Percentiles rank a stretch among this genome's conserved stretches.
These are phyloP conservation scores for Phytophthora fragariae DNA, from an alignment of 352 stramenopile species.

Conservation along the genomic window DNA sequence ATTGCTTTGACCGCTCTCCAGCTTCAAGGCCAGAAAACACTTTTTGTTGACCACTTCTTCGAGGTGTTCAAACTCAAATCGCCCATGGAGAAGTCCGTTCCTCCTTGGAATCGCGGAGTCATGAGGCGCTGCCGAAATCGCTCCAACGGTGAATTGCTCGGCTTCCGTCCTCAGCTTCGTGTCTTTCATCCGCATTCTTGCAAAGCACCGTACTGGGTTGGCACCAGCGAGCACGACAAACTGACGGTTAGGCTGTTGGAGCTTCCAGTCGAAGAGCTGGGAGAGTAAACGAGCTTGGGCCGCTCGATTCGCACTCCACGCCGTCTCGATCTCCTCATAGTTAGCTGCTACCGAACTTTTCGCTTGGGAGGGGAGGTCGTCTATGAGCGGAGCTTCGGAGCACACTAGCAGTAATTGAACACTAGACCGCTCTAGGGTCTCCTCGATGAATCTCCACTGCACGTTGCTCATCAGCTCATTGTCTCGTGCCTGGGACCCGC, in stretches of 20 bases:
- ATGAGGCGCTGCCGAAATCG: conserved; percentile 36
- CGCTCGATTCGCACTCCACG: conserved; percentile 49
- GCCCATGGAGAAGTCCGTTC: conserved; percentile 41
- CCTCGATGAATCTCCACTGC: conserved; percentile 72
- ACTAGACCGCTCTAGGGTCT: conserved; percentile 39
- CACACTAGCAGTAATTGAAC: conserved; percentile 59
- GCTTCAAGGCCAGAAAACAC: conserved; percentile 32
- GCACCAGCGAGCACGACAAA: conserved; percentile 58
- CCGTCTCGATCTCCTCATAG: conserved; percentile 35
- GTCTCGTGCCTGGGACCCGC: conserved; percentile 62
- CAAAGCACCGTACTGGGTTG: conserved; percentile 42
- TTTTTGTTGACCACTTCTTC: conserved; percentile 38
- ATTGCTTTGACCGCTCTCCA: conserved; percentile 18
- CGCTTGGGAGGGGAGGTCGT: conserved; percentile 27
- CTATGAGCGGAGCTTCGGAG: conserved; percentile 57
- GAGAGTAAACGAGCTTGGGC: conserved; percentile 56
- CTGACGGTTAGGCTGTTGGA: conserved; percentile 53
- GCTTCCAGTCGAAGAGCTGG: conserved; percentile 77
- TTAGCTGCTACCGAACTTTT: background rate
- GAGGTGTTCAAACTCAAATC: conserved; percentile 61
- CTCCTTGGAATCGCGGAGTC: conserved; percentile 11
- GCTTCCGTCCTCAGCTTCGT: conserved; percentile 52
- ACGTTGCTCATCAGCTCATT: conserved; percentile 63
- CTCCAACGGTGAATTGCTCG: conserved; percentile 51
- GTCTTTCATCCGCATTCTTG: conserved; percentile 55